Evolutionary conservation across 163 green algal genomes (phyloP).

Genomic region (Scenedesmus sp.): DNA sequence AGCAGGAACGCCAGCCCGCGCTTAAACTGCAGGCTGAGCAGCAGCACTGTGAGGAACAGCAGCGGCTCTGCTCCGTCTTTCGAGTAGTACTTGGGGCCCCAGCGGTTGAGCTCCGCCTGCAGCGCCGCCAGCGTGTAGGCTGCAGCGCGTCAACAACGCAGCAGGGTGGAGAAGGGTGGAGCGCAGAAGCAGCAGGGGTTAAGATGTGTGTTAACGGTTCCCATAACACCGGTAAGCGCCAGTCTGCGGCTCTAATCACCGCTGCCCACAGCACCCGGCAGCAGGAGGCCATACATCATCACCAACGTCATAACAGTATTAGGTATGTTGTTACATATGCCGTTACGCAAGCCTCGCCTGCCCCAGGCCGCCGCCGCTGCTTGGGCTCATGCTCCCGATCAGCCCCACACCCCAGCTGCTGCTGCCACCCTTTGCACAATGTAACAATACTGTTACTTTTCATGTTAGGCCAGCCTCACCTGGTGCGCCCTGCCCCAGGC

Average conservation of each 20-base stretch:
- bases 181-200: neutral
- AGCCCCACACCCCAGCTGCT: neutral
- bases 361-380: neutral
- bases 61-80: constrained; percentile 83
- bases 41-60: constrained; percentile 84
- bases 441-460: no score
- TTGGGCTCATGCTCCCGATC: constrained; percentile 14
- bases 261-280: no score
- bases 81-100: constrained; percentile 82
- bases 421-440: no score
- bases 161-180: neutral
- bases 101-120: constrained; percentile 83
- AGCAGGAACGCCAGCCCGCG: constrained; percentile 61
- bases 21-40: constrained; percentile 82
- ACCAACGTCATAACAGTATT: no score
- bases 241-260: no score
- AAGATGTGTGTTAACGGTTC: no score
- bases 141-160: neutral
- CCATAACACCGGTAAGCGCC: no score
- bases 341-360: neutral
- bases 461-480: neutral
- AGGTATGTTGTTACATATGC: no score
- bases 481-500: neutral
- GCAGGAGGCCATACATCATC: no score
- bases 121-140: constrained; percentile 75